A percentile compares a stretch with the other conserved stretches of the same genome.
Conservation (phyloP, 2,329 filamentous ascomycete genomes). For the Verticillium klebahnii region DNA sequence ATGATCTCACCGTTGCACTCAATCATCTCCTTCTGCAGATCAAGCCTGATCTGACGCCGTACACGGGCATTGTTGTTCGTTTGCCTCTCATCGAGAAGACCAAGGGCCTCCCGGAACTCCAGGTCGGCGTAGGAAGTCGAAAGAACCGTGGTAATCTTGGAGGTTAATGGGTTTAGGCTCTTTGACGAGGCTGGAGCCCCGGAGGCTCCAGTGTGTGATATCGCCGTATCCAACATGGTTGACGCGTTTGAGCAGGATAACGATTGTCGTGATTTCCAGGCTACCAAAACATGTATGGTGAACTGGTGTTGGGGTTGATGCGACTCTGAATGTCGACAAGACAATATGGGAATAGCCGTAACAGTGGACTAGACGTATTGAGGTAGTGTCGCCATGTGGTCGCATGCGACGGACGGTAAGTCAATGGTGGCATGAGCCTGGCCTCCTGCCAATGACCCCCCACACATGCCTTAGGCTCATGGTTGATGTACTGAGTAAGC, state of each 20-base stretch:
- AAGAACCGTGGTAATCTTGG: slow-evolving; percentile 78
- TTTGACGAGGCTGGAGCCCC: slow-evolving; percentile 26
- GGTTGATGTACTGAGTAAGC: background rate
- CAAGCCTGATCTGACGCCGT: slow-evolving; percentile 71
- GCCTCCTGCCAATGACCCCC: no score
- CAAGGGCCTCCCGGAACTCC: slow-evolving; percentile 82
- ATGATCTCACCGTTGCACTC: slow-evolving; percentile 88
- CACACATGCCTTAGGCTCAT: background rate
- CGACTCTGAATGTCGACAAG: no score
- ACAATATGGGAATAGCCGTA: background rate
- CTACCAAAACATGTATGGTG: background rate
- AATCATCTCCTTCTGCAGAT: slow-evolving; percentile 89
- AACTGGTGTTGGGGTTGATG: background rate
- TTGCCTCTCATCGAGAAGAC: slow-evolving; percentile 68
- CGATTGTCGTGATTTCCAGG: background rate
- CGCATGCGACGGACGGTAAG: no score
- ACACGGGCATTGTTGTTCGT: slow-evolving; percentile 72
- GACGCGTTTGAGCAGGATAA: background rate
- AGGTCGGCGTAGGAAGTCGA: slow-evolving; percentile 90
- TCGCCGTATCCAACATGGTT: background rate
- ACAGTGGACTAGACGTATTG: no score
- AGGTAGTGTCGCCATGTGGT: no score
- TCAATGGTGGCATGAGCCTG: no score
- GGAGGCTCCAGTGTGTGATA: slow-evolving; percentile 8
- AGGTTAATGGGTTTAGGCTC: slow-evolving; percentile 63